phyloP scores from a whole-genome alignment of 2,329 filamentous ascomycete genomes.

The Chrysoporthe puriensis region DNA sequence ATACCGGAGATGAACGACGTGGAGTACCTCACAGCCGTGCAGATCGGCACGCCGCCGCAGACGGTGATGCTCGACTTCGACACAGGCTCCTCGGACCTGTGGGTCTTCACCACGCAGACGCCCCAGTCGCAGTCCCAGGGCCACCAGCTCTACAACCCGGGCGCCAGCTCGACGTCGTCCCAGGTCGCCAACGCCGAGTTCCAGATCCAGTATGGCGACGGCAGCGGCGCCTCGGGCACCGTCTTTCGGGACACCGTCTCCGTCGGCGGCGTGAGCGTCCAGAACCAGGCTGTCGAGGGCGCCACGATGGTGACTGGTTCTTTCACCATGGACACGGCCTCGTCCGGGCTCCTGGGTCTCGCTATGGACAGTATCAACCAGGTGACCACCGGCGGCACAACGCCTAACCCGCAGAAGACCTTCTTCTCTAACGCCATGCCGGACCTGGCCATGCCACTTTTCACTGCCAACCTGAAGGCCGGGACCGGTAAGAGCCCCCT shows the following conservation, averaged over 20 bases:
- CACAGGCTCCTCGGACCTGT: slow-evolving; percentile 70
- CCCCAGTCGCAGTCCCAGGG: slow-evolving; percentile 48
- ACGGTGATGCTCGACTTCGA: slow-evolving; percentile 68
- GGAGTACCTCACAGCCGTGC: slow-evolving; percentile 61
- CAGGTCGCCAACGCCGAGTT: slow-evolving; percentile 49
- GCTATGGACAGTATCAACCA: slow-evolving; percentile 64
- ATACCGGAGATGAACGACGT: slow-evolving; percentile 51
- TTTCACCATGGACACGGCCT: slow-evolving; percentile 39
- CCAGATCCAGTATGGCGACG: slow-evolving; percentile 67
- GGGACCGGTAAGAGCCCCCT: slow-evolving; percentile 37
- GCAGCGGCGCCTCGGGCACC: slow-evolving; percentile 61
- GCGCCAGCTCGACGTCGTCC: slow-evolving; percentile 45
- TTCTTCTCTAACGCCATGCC: slow-evolving; percentile 44
- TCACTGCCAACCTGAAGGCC: slow-evolving; percentile 41
- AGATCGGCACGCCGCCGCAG: slow-evolving; percentile 56
- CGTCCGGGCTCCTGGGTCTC: slow-evolving; percentile 58
- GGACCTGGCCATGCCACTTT: slow-evolving; percentile 37
- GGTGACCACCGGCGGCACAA: slow-evolving; percentile 58
- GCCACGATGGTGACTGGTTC: slow-evolving; percentile 57
- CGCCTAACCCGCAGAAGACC: slow-evolving; percentile 49
- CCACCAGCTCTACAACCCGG: slow-evolving; percentile 60
- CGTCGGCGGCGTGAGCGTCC: slow-evolving; percentile 62
- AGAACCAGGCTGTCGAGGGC: slow-evolving; percentile 65
- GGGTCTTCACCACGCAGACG: slow-evolving; percentile 66
- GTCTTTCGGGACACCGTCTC: slow-evolving; percentile 68